Percentiles rank a stretch among this genome's conserved stretches.
phyloP scores from a whole-genome alignment of 2,329 filamentous ascomycete species.

The Fulvia fulva region DNA sequence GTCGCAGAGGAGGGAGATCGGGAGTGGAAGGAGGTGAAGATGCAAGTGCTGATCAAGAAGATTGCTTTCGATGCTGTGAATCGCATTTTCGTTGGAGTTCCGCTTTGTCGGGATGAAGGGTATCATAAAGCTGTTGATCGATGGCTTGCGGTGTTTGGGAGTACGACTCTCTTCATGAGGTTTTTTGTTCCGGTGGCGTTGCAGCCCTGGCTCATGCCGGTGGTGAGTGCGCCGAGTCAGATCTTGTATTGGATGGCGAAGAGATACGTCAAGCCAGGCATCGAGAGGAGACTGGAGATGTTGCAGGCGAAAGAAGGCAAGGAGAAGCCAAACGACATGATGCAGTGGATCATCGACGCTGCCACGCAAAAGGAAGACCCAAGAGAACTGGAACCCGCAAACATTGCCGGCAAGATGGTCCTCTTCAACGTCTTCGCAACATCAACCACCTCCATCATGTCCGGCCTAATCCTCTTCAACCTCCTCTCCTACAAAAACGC shows the following conservation, averaged over 20 bases:
- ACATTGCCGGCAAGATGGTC: constrained; percentile 15
- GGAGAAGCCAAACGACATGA: constrained; percentile 9
- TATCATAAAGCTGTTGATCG: constrained; percentile 8
- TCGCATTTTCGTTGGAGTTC: constrained; percentile 15
- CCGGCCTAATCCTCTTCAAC: constrained; percentile 13
- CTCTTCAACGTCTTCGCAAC: constrained; percentile 24
- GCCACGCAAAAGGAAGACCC: constrained; percentile 4
- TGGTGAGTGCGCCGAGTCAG: constrained; percentile 2
- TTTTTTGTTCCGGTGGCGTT: constrained; percentile 1
- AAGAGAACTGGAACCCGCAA: constrained; percentile 7
- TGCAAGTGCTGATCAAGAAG: constrained; percentile 9
- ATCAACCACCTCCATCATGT: constrained; percentile 17
- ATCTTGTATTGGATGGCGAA: constrained; percentile 7
- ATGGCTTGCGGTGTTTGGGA: constrained; percentile 10
- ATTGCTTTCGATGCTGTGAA: constrained; percentile 18
- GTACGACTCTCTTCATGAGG: constrained; percentile 10
- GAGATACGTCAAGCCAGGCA: neutral
- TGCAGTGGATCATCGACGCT: constrained; percentile 19
- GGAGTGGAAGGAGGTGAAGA: constrained; percentile 5
- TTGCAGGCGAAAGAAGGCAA: neutral
- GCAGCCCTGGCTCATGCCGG: constrained; percentile 2
- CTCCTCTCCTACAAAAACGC: constrained; percentile 13
- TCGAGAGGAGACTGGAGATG: neutral
- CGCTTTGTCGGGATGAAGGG: constrained; percentile 8
- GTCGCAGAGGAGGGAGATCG: neutral